Conservation (phyloP, 2,329 filamentous ascomycete species). For the Aspergillus udagawae region DNA sequence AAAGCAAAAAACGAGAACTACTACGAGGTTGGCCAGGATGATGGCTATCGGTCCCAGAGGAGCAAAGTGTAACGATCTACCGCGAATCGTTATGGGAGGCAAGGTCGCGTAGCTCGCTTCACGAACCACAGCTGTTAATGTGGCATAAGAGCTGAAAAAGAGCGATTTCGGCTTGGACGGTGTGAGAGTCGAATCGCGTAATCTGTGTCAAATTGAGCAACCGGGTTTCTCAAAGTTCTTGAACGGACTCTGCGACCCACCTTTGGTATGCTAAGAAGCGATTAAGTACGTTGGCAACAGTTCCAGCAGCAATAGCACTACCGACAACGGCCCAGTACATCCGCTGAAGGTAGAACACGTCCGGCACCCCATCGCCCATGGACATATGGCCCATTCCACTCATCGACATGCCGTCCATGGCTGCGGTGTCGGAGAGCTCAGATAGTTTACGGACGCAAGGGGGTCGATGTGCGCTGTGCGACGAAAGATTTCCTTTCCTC, state of each 20-base stretch:
- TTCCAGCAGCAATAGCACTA: constrained; percentile 32
- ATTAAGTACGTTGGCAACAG: constrained; percentile 42
- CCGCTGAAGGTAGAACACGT: constrained; percentile 46
- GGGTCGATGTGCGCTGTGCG: not conserved
- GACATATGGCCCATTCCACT: constrained; percentile 37
- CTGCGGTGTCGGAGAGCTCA: constrained; percentile 13
- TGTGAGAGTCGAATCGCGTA: constrained; percentile 40
- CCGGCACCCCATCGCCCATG: constrained; percentile 42
- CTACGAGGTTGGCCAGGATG: constrained; percentile 43
- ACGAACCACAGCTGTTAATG: constrained; percentile 50
- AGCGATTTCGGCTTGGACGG: constrained; percentile 53
- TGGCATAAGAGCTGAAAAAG: constrained; percentile 48
- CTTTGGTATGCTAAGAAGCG: constrained; percentile 48
- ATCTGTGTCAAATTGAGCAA: constrained; percentile 28
- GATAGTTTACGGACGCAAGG: not conserved
- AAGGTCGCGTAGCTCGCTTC: constrained; percentile 50
- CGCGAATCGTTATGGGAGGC: constrained; percentile 29
- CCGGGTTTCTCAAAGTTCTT: not conserved
- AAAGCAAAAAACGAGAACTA: constrained; percentile 53
- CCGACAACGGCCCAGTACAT: constrained; percentile 53
- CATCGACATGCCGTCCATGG: constrained; percentile 24
- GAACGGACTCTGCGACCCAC: constrained; percentile 22
- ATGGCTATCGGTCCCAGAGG: constrained; percentile 36
- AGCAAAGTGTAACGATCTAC: constrained; percentile 33
- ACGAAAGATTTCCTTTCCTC: not conserved